Evolutionary conservation across 2,329 filamentous ascomycete species (phyloP), one percentile per base, ranked within the genome.

Genomic region (Botrytis tulipae): DNA sequence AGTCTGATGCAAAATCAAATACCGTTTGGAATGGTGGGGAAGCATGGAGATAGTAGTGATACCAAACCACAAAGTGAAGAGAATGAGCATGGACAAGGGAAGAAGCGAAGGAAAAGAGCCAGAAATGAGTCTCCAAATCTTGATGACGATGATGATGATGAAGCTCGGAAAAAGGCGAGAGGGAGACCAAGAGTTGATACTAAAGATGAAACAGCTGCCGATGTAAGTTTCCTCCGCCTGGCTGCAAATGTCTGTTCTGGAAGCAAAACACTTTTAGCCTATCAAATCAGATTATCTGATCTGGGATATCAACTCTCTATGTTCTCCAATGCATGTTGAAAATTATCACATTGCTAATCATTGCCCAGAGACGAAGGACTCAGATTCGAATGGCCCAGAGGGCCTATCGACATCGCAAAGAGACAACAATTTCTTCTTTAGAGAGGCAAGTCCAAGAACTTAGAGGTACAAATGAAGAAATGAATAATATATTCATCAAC

Each of bases 321-420:
- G 25, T 57, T 44, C 48, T 57, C n/a, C 6, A 32, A 32, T 25
- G 18, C 20, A 42, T 32, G 66, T 16, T 40, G n/a, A 25, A 4
- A 32, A 18, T 10, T 25, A 40, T 42, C n/a, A 25, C 16, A 60
- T 29, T 40, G 65, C 70, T 75, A 79, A 74, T 80, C 65, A 44
- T 42, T 73, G 4, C 40, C 59, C 76, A 93, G 92, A 91, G 93
- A 75, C 91, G 94, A 70, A 89, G 94, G 72, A 95, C 93, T 8
- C 94, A 97, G 81, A 96, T 97, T 76, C 90, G 94, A 37, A 87
- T 95, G 72, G 94, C 94, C 2, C 94, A 97, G 81, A 86, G 94
- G 76, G 93, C 93, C 0, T 97, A 97, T 80, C 89, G 94, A 25
- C 89, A 92, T 79, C 90, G 94, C 70, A 97, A 97, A 82, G 94